phyloP scores from a whole-genome alignment of 176 grass and related monocot genomes.

The Paspalum notatum region DNA sequence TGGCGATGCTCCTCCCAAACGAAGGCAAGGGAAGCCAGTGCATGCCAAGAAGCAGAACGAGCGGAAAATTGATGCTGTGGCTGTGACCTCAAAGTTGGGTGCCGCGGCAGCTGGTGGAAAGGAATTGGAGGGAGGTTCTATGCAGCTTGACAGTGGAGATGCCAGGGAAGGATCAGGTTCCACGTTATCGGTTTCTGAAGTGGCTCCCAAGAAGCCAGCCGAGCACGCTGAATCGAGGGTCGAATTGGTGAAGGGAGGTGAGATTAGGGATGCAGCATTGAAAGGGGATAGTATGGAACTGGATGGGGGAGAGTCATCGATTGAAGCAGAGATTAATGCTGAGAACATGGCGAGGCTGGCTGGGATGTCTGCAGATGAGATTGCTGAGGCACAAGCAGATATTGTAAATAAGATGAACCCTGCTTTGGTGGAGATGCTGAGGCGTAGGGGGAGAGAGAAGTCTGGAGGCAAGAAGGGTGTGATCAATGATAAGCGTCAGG shows the following conservation, averaged over 20 bases:
- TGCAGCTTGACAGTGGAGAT: conserved; percentile 15
- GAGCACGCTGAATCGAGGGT: neutral
- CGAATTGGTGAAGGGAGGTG: neutral
- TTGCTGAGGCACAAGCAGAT: conserved; percentile 75
- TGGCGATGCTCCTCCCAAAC: conserved; percentile 41
- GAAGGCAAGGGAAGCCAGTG: conserved; percentile 40
- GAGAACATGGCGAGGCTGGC: conserved; percentile 75
- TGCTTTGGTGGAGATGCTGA: conserved; percentile 68
- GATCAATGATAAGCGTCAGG: conserved; percentile 27
- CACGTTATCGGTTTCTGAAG: conserved; percentile 27
- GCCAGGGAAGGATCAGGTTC: conserved; percentile 8
- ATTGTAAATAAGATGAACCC: conserved; percentile 88
- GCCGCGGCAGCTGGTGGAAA: neutral
- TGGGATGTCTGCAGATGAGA: conserved; percentile 84
- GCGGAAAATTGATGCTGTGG: conserved; percentile 25
- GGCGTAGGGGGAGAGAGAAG: conserved; percentile 54
- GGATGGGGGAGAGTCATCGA: conserved; percentile 27
- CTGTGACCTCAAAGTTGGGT: neutral
- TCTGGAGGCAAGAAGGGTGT: conserved; percentile 35
- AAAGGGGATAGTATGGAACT: conserved; percentile 39
- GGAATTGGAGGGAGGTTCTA: neutral
- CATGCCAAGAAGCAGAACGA: conserved; percentile 8
- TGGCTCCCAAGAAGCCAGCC: neutral
- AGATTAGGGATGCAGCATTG: neutral
- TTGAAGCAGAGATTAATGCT: conserved; percentile 64